Conservation (phyloP, 2,329 filamentous ascomycete genomes). For the Phoma herbarum region DNA sequence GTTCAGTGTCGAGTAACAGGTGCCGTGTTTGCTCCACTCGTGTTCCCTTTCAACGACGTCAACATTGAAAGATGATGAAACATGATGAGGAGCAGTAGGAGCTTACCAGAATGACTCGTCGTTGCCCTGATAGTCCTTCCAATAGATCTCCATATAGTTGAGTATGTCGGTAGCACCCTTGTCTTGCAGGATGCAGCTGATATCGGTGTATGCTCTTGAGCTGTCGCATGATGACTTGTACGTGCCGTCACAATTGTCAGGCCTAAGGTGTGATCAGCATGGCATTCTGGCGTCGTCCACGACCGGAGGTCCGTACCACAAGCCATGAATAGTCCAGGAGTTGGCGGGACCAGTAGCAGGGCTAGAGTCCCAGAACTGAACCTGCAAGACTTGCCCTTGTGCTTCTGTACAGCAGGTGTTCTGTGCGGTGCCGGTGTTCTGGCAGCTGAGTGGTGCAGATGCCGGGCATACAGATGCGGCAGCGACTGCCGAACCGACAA, state of each 20-base stretch:
- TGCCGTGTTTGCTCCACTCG: conserved; percentile 14
- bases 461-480: conserved; percentile 8
- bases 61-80: not conserved
- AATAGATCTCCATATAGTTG: conserved; percentile 8
- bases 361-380: conserved; percentile 13
- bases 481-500: conserved; percentile 5
- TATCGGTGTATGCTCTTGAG: conserved; percentile 8
- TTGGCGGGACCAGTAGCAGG: conserved; percentile 14
- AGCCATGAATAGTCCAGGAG: conserved; percentile 14
- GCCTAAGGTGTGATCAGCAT: conserved; percentile 1
- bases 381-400: conserved; percentile 10
- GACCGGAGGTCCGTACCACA: not conserved
- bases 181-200: conserved; percentile 7
- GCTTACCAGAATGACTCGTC: conserved; percentile 12
- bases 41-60: conserved; percentile 3
- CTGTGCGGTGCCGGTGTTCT: not conserved
- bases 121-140: conserved; percentile 10
- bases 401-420: conserved; percentile 13
- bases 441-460: conserved; percentile 13
- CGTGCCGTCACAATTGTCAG: conserved; percentile 11
- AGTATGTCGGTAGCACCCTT: conserved; percentile 5
- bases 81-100: not conserved
- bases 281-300: too few relatives aligned
- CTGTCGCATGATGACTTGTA: conserved; percentile 11
- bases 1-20: conserved; percentile 10